These are phyloP conservation scores for Penicillium sp. DNA, from an alignment of 2,329 filamentous ascomycete species.

Conservation along the genomic window DNA sequence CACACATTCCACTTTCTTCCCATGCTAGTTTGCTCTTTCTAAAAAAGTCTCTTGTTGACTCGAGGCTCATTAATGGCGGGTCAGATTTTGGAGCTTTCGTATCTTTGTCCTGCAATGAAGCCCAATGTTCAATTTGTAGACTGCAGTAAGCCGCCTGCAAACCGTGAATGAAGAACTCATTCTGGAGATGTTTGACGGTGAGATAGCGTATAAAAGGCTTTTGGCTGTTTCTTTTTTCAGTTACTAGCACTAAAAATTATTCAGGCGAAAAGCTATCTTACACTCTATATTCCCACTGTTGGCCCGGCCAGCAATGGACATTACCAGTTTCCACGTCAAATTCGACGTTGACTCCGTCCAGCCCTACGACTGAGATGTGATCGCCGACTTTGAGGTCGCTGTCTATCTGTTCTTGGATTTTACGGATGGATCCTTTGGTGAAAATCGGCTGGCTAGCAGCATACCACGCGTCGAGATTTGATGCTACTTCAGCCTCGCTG, in stretches of 20 bases:
- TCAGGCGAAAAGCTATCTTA: neutral
- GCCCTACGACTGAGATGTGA: neutral
- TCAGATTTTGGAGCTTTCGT: neutral
- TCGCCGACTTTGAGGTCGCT: neutral
- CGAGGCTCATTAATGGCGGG: neutral
- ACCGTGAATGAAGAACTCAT: neutral
- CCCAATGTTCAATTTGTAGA: neutral
- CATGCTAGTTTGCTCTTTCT: neutral
- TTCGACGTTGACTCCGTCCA: neutral
- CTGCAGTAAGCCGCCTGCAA: neutral
- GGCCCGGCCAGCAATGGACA: neutral
- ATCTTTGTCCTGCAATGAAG: neutral
- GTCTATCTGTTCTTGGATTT: neutral
- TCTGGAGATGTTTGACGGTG: neutral
- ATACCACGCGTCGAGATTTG: no score
- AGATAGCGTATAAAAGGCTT: neutral
- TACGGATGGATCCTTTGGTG: neutral
- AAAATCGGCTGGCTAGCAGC: neutral
- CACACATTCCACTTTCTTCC: neutral
- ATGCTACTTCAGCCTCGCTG: no score
- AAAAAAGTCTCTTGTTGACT: neutral
- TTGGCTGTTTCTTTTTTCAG: neutral
- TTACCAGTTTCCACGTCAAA: neutral
- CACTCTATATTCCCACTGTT: neutral
- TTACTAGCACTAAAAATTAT: neutral